Base-by-base conservation (phyloP, 2,329 filamentous ascomycete genomes). In the Pseudogymnoascus sp. region DNA sequence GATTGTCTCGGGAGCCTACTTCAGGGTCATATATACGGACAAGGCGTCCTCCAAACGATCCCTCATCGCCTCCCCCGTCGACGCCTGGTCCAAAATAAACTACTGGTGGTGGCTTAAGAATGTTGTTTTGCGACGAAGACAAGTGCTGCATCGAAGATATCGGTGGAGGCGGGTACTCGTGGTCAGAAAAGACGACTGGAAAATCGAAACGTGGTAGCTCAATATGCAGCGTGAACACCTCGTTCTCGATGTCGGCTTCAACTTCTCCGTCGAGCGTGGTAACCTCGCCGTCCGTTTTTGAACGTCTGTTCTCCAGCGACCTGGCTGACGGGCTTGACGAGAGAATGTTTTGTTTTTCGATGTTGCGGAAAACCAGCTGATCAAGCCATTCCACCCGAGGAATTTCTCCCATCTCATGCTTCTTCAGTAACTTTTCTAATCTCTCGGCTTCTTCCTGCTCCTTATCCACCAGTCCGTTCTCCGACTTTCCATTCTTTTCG, bases 331-430 rank as follows among this genome's bases (percentile, higher is more conserved):
- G 82, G 69, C 82, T 84, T 37, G 89, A 86, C 10, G 85, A 84
- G 70, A 86, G 81, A 2, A 86, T 73, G 21, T 87, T 85, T 64
- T 86, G 82, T 76, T 90, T 95, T 77, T 96, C 93, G 65, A 96
- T 87, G 61, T 89, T 89, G 42, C 93, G 87, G 73, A 96, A 99
- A 2, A 97, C 93, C 69, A 97, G 83, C 71, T 95, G 90, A 74
- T 99, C 95, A 47, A 99, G 83, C 96, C 95, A 99, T 70, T 96
- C 91, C 59, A 96, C 89, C 14, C 92, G 86, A 0, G 91, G 87
- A 26, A 99, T 93, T 73, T 99, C 95, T 16, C 92, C 93, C 89
- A 97, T 96, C 73, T 99, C 96, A 72, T 97, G 95, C 76, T 96
- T 96, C 77, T 99, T 99, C 73, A 99, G 89, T 21, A 97, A 76